Evolutionary conservation across 805 yeast genomes (phyloP).

Genomic region (Naumovozyma castellii): DNA sequence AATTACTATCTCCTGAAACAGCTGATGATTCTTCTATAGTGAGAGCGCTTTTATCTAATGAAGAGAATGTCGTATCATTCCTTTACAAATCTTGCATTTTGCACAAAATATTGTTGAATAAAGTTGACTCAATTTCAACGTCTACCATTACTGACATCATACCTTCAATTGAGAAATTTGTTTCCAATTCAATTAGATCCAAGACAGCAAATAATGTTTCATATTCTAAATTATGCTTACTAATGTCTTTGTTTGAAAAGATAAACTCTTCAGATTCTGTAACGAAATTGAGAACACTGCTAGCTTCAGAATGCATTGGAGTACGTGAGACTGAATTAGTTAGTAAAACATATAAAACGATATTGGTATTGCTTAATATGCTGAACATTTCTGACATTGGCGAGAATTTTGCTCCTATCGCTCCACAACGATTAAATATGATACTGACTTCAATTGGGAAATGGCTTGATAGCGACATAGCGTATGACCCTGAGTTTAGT

Average conservation of each 20-base stretch:
- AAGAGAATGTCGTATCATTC: constrained; percentile 4
- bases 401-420: constrained; percentile 34
- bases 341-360: constrained; percentile 35
- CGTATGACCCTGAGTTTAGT: constrained; percentile 48
- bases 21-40: not conserved
- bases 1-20: not conserved
- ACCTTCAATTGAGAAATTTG: constrained; percentile 25
- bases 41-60: not conserved
- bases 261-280: constrained; percentile 30
- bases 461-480: constrained; percentile 56
- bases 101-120: constrained; percentile 24
- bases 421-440: constrained; percentile 58
- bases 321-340: constrained; percentile 36
- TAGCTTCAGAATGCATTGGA: constrained; percentile 61
- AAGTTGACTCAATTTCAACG: constrained; percentile 24
- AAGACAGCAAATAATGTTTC: constrained; percentile 29
- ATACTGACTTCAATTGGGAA: constrained; percentile 40
- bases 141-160: constrained; percentile 19
- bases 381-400: constrained; percentile 13
- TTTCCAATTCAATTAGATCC: constrained; percentile 27
- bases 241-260: constrained; percentile 29
- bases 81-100: constrained; percentile 33
- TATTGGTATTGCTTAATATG: constrained; percentile 40
- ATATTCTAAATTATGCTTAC: constrained; percentile 26
- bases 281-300: constrained; percentile 46